Evolutionary conservation across 2,329 filamentous ascomycete species (phyloP).

Genomic region (Didymella pinodella): DNA sequence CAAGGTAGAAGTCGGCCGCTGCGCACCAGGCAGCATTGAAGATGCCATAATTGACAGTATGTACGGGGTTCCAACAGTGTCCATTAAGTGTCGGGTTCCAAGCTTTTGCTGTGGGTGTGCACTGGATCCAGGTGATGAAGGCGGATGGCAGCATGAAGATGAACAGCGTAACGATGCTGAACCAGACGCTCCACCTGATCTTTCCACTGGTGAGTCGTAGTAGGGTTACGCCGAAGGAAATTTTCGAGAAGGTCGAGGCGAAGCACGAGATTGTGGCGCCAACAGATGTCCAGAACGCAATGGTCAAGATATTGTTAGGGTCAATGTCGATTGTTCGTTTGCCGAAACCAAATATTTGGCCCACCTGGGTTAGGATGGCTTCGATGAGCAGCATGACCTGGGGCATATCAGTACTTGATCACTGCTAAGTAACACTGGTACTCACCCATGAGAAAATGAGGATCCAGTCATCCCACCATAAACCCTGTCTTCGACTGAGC

Average conservation of each 20-base stretch:
- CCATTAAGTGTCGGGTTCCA: slow-evolving; percentile 29
- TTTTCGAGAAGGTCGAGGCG: slow-evolving; percentile 37
- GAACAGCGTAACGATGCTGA: slow-evolving; percentile 35
- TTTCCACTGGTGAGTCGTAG: slow-evolving; percentile 32
- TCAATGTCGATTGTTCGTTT: slow-evolving; percentile 34
- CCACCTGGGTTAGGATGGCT: slow-evolving; percentile 31
- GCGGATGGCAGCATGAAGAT: slow-evolving; percentile 39
- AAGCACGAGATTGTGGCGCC: slow-evolving; percentile 37
- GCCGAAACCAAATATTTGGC: slow-evolving; percentile 33
- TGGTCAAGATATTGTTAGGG: slow-evolving; percentile 22
- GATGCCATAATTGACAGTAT: slow-evolving; percentile 33
- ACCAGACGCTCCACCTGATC: slow-evolving; percentile 34
- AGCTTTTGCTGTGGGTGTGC: slow-evolving; percentile 27
- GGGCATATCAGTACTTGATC: slow-evolving; percentile 5
- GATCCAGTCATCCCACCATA: slow-evolving; percentile 46
- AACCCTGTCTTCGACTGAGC: slow-evolving; percentile 31
- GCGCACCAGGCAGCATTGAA: slow-evolving; percentile 42
- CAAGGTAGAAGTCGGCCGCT: slow-evolving; percentile 35
- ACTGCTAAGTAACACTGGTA: background rate
- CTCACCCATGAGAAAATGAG: slow-evolving; percentile 38
- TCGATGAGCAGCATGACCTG: slow-evolving; percentile 35
- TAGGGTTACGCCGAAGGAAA: slow-evolving; percentile 41
- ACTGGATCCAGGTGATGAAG: slow-evolving; percentile 32
- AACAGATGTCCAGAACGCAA: slow-evolving; percentile 29
- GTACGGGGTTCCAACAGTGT: slow-evolving; percentile 31